Percentiles rank a stretch among this genome's conserved stretches.
Conservation (phyloP, 1,284 basidiomycete species). For the Veloporphyrellus conicus region DNA sequence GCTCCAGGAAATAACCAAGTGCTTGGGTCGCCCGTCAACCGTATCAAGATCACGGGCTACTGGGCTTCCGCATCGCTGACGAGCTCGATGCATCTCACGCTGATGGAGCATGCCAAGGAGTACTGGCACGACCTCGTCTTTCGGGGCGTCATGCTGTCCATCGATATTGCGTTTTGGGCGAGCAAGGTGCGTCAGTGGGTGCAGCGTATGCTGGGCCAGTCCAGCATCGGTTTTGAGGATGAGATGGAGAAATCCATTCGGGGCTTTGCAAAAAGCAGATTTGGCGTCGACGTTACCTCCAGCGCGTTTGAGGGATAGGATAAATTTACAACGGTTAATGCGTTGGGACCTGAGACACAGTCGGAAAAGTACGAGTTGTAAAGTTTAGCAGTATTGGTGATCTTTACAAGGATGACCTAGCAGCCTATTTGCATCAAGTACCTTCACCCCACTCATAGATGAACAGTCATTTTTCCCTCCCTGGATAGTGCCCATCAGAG, state of each 20-base stretch:
- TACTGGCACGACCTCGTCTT: constrained; percentile 53
- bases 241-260: constrained; percentile 60
- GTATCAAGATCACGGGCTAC: constrained; percentile 78
- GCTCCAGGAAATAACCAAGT: constrained; percentile 73
- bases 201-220: constrained; percentile 32
- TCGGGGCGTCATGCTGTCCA: constrained; percentile 48
- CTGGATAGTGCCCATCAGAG: too few relatives aligned
- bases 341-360: too few relatives aligned
- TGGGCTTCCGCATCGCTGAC: constrained; percentile 61
- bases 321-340: too few relatives aligned
- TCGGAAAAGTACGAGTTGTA: too few relatives aligned
- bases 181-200: constrained; percentile 50
- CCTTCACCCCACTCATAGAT: too few relatives aligned
- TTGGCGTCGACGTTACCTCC: constrained; percentile 53
- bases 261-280: constrained; percentile 52
- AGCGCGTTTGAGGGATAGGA: constrained; percentile 41
- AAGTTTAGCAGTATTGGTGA: too few relatives aligned
- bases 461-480: too few relatives aligned
- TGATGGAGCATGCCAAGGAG: constrained; percentile 40
- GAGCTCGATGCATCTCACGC: constrained; percentile 36
- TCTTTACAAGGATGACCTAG: too few relatives aligned
- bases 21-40: constrained; percentile 79
- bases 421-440: too few relatives aligned
- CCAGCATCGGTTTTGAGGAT: constrained; percentile 51
- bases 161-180: constrained; percentile 57